Evolutionary conservation across 305 asterid species (phyloP).

Genomic region (Euphrasia arctica): DNA sequence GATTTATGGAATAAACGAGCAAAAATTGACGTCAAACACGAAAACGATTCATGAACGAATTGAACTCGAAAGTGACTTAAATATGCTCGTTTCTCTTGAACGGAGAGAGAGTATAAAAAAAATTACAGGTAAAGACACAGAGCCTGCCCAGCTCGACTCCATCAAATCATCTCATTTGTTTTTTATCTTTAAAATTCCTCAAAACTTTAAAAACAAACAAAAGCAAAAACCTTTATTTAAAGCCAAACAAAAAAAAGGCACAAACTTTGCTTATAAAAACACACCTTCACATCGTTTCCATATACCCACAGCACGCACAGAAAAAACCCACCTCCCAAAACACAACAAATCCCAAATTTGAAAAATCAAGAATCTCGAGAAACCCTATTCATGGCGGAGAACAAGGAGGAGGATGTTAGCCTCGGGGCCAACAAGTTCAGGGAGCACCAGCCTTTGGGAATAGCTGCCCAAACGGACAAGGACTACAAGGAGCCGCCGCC

Average conservation of each 20-base stretch:
- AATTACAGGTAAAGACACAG: too few relatives aligned
- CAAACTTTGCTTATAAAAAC: slow-evolving; percentile 41
- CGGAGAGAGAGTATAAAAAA: too few relatives aligned
- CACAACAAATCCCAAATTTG: background rate
- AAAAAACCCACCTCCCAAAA: background rate
- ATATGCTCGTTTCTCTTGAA: too few relatives aligned
- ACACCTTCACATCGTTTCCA: slow-evolving; percentile 12
- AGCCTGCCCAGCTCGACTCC: too few relatives aligned
- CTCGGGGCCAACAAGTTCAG: slow-evolving; percentile 74
- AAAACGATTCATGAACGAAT: too few relatives aligned
- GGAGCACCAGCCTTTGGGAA: slow-evolving; percentile 77
- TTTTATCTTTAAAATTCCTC: too few relatives aligned
- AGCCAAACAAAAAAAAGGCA: slow-evolving; percentile 10
- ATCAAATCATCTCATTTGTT: too few relatives aligned
- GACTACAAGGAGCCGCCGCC: slow-evolving; percentile 90
- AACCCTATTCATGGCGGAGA: slow-evolving; percentile 52
- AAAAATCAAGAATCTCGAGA: background rate
- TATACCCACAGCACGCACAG: background rate
- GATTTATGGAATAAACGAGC: too few relatives aligned
- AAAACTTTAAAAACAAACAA: background rate
- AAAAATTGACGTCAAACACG: too few relatives aligned
- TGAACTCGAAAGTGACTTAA: too few relatives aligned
- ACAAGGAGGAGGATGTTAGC: slow-evolving; percentile 68
- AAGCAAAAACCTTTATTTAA: slow-evolving; percentile 18
- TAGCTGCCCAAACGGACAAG: slow-evolving; percentile 73